Evolutionary conservation across 2,329 filamentous ascomycete species (phyloP), one percentile per base, ranked within the genome.

Genomic region (Cordyceps fumosorosea): DNA sequence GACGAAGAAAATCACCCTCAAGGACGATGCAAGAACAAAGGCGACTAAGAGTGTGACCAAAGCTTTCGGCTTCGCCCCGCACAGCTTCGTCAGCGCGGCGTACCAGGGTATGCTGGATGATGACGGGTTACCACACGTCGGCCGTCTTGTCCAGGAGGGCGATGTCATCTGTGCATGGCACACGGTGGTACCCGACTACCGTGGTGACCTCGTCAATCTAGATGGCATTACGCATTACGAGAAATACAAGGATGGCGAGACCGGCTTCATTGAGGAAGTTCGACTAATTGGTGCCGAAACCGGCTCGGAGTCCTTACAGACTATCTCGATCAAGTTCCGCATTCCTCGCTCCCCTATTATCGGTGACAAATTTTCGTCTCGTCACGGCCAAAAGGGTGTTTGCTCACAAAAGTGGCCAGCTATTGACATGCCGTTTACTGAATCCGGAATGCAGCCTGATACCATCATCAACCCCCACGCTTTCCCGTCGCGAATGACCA

Each of bases 401-500:
- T 88, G 85, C 70, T 97, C 92, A 20, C 93, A 98, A 73, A 95
- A 97, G 74, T 99, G 95, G 92, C 95, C 93, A 0, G 84, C 88
- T 2, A 80, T 90, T 63, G 93, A 98, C 74, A 95, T 99, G 90
- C 95, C 95, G 3, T 99, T 98, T 77, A 92, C 91, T 3, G 95
- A 99, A 78, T 90, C 89, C 6, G 95, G 95, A 60, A 98, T 99
- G 64, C 93, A 97, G 72, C 95, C 95, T 11, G 95, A 99, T 76
- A 83, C 96, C 70, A 99, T 99, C 76, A 99, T 99, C 81, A 99
- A 99, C 78, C 95, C 95, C 47, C 95, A 99, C 82, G 95, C 95
- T 72, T 99, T 99, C 83, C 95, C 95, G 8, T 98, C 93, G 52
- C 93, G 95, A 77, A 99, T 99, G 95, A 99, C 95, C 22, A 99